Conservation (phyloP, 78 protist species). For the Cavenderia fasciculata region DNA sequence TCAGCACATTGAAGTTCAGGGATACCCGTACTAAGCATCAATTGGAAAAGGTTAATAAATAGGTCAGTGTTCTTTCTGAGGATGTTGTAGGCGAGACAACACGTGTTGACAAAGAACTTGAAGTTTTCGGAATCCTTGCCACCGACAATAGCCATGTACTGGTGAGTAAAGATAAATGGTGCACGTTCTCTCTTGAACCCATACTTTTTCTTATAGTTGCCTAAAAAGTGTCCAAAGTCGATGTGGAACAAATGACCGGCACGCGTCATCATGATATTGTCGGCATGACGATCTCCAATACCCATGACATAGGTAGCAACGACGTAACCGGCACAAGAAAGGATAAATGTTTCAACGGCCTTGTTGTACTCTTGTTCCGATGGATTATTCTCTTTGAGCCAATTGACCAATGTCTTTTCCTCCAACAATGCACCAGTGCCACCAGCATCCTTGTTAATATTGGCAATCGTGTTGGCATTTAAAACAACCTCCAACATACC, state of each 20-base stretch:
- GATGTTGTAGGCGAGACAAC: conserved; percentile 87
- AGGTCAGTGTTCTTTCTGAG: conserved; percentile 87
- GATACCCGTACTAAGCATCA: conserved; percentile 94
- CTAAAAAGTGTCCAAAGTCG: conserved; percentile 93
- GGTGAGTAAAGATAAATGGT: conserved; percentile 97
- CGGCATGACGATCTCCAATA: conserved; percentile 98
- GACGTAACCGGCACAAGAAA: conserved; percentile 95
- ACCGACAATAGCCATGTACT: conserved; percentile 87
- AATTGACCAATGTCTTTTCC: conserved; percentile 74
- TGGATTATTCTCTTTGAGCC: conserved; percentile 83
- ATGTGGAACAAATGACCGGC: conserved; percentile 87
- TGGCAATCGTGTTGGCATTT: conserved; percentile 89
- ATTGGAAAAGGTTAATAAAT: conserved; percentile 88
- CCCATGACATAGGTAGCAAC: conserved; percentile 97
- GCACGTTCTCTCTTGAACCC: conserved; percentile 97
- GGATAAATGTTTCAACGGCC: conserved; percentile 89
- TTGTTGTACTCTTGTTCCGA: conserved; percentile 31
- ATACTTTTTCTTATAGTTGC: conserved; percentile 84
- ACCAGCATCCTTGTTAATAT: conserved; percentile 86
- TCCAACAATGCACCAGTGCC: conserved; percentile 90
- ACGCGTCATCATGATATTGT: conserved; percentile 90
- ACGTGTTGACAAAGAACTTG: conserved; percentile 69
- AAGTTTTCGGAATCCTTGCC: conserved; percentile 76
- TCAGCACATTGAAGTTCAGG: conserved; percentile 91
- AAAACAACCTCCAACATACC: conserved; percentile 95